Evolutionary conservation across 2,329 filamentous ascomycete genomes (phyloP).

Genomic region (Drechslerella coelobrocha): DNA sequence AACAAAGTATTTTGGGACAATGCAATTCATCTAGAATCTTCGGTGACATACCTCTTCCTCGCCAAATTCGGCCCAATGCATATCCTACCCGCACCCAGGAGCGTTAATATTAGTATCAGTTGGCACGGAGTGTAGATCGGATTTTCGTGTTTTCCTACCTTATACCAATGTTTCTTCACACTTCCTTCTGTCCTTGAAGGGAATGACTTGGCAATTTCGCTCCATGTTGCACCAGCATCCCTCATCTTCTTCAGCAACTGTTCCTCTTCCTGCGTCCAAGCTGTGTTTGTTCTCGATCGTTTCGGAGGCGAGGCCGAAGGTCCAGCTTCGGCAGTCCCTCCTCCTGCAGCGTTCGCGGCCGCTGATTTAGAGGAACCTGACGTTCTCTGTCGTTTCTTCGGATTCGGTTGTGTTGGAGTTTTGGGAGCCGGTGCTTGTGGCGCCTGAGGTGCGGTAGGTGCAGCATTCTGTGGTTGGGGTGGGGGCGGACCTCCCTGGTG

Average conservation of each 20-base stretch:
- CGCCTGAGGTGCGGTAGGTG: slow-evolving; percentile 41
- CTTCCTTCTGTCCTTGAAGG: slow-evolving; percentile 92
- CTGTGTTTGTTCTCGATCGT: slow-evolving; percentile 97
- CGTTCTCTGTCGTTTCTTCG: slow-evolving; percentile 46
- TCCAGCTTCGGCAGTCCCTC: slow-evolving; percentile 39
- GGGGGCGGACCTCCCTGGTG: slow-evolving; percentile 26
- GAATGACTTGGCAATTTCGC: slow-evolving; percentile 98
- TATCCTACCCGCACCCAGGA: slow-evolving; percentile 70
- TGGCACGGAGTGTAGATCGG: not conserved
- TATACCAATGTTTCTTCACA: slow-evolving; percentile 99
- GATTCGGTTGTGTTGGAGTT: slow-evolving; percentile 42
- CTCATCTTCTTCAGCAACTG: slow-evolving; percentile 91
- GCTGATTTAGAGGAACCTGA: slow-evolving; percentile 35
- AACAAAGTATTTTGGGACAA: slow-evolving; percentile 28
- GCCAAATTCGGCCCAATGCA: slow-evolving; percentile 98
- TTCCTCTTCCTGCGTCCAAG: slow-evolving; percentile 95
- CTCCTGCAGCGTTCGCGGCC: slow-evolving; percentile 31
- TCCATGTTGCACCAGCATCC: slow-evolving; percentile 92
- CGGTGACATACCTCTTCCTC: slow-evolving; percentile 79
- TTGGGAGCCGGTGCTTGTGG: slow-evolving; percentile 47
- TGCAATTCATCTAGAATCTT: slow-evolving; percentile 20
- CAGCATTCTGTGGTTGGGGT: slow-evolving; percentile 35
- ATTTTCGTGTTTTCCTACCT: slow-evolving; percentile 65
- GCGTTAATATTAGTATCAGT: slow-evolving; percentile 24
- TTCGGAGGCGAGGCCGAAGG: slow-evolving; percentile 64